These are phyloP conservation scores for Alnus glutinosa DNA, from an alignment of 306 rosid species.

Conservation along the genomic window DNA sequence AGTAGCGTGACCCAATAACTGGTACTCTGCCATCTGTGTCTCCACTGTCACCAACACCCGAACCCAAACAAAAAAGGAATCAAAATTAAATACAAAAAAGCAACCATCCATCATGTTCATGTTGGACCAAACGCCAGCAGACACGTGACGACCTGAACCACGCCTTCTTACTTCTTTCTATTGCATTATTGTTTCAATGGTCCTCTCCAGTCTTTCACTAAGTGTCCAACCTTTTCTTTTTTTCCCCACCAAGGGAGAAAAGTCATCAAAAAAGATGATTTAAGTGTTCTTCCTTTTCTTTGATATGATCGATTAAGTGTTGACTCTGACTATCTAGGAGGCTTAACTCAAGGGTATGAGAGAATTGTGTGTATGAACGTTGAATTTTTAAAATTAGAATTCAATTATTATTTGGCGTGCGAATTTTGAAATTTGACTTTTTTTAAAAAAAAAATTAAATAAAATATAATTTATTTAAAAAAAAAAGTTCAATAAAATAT, in stretches of 20 bases:
- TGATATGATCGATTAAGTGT: too few relatives aligned
- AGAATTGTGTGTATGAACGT: too few relatives aligned
- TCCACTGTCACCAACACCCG: constrained; percentile 38
- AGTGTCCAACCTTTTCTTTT: background rate
- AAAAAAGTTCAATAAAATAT: too few relatives aligned
- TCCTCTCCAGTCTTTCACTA: background rate
- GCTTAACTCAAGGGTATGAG: background rate
- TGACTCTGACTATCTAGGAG: background rate
- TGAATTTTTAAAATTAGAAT: too few relatives aligned
- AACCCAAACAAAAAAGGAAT: background rate
- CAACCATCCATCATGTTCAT: too few relatives aligned
- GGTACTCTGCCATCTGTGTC: constrained; percentile 61
- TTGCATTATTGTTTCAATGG: background rate
- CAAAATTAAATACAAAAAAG: background rate
- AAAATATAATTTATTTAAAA: too few relatives aligned
- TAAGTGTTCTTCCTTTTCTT: too few relatives aligned
- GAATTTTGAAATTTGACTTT: too few relatives aligned
- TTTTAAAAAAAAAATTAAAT: too few relatives aligned
- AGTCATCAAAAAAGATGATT: background rate
- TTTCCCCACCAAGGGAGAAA: background rate
- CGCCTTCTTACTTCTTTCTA: background rate
- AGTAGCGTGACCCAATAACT: constrained; percentile 53
- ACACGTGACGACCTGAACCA: background rate
- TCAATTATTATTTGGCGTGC: too few relatives aligned
- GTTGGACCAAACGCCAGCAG: background rate